Base-by-base conservation (phyloP, 768 basidiomycete species). In the Dacryopinax primogenitus region DNA sequence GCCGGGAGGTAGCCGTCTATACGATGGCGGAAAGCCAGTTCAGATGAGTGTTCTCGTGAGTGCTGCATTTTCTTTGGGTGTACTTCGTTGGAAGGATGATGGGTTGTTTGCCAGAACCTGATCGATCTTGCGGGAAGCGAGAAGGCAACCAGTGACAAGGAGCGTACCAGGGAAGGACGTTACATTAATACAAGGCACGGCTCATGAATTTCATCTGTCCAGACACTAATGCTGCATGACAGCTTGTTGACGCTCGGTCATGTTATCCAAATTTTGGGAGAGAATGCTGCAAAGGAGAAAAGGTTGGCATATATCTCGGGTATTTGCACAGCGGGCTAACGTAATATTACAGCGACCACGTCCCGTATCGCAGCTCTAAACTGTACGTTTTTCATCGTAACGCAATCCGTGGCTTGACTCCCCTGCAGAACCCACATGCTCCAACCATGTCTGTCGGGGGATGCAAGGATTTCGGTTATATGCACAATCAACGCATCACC, bases 61-160 rank as follows among this genome's bases (percentile, higher is more conserved):
- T 74, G 67, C 1, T 63, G 67, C 39, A 3, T 67, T 36, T 26
- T n/a, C 62, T 33, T 58, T 28, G 35, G n/a, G n/a, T n/a, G n/a
- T n/a, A n/a, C n/a, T n/a, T 21, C n/a, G n/a, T n/a, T n/a, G n/a
- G n/a, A n/a, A n/a, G n/a, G n/a, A n/a, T n/a, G n/a, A n/a, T n/a
- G n/a, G n/a, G n/a, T n/a, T n/a, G n/a, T n/a, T n/a, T n/a, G n/a
- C n/a, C n/a, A 92, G 89, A 92, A 88, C 73, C 78, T 96, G 61
- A 96, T 96, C 66, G 93, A 99, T 80, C 79, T 99, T 12, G 96
- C 96, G 62, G 96, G 96, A 2, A 95, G 92, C 0, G 96, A 99
- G 73, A 92, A 87, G 73, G 95, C 94, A 0, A 97, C 94, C 0
- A 90, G 88, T 0, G 92, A 94, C 74, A 95, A 94, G 73, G 93